Evolutionary conservation across 2,329 filamentous ascomycete species (phyloP), one percentile per base, ranked within the genome.

Genomic region (Venturia pyrina): DNA sequence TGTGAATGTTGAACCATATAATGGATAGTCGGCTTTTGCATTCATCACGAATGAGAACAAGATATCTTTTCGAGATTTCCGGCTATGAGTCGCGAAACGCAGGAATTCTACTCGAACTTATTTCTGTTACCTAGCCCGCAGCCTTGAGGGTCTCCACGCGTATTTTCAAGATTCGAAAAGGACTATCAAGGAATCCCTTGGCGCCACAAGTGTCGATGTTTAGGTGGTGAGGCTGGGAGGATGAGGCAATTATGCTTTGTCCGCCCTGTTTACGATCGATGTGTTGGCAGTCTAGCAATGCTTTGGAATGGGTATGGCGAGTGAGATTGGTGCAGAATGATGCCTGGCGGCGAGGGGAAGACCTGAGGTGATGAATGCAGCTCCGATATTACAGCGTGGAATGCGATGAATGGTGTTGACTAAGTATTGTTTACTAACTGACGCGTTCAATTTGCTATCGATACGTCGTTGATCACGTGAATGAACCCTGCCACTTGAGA

Each of bases 1-100:
- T n/a, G 75, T 80, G 78, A 81, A 84, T 37, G 81, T 83, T n/a
- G 78, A 78, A 70, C 81, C 79, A 70, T 82, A 81, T 48, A 84
- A 75, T 13, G 81, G 79, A 65, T 78, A 78, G 21, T 46, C 43
- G 17, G 60, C 6, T 24, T 21, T 34, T 46, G 28, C 37, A 28
- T n/a, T 34, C 60, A 62, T 62, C 11, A 28, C 17, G 6, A 37
- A 37, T 21, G 53, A 59, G 10, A 53, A 53, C 21, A 59, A 32
- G 32, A 5, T 19, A 15, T 15, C 21, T 6, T 53, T 28, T 53
- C 10, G 21, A 21, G 15, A 3, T 24, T 53, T 28, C n/a, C 28
- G 21, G 48, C 48, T 50, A 28, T 15, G 21, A 28, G 48, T 28
- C 28, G n/a, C 7, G n/a, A 24, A 48, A 44, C 17, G 41, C 11